Evolutionary conservation across 306 rosid species (phyloP).

Genomic region (Fagus crenata): DNA sequence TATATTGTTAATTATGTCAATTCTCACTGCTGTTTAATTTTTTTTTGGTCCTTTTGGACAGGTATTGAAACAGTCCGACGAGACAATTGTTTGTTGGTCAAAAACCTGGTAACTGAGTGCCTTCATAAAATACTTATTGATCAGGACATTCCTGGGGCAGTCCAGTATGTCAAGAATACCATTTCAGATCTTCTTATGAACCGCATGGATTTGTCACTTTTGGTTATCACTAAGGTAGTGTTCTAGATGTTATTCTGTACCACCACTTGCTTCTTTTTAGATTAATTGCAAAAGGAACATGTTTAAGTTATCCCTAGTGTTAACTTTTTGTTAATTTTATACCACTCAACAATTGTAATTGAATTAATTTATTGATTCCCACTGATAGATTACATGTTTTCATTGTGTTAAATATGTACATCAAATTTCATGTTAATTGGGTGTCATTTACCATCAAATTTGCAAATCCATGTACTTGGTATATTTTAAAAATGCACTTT

Average conservation of each 20-base stretch:
- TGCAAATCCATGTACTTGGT: too few relatives aligned
- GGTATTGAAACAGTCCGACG: conserved; percentile 97
- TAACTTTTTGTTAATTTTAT: too few relatives aligned
- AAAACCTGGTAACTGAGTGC: conserved; percentile 91
- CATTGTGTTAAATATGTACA: too few relatives aligned
- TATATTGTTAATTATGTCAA: conserved; percentile 14
- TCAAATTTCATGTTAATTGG: too few relatives aligned
- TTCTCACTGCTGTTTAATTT: conserved; percentile 13
- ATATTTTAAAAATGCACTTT: too few relatives aligned
- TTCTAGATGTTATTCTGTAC: conserved; percentile 3
- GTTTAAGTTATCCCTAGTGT: too few relatives aligned
- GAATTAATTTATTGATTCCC: too few relatives aligned
- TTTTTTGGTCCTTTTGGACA: conserved; percentile 30
- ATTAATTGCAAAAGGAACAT: background rate
- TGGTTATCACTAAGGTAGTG: conserved; percentile 89
- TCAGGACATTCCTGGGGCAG: conserved; percentile 89
- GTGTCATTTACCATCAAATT: too few relatives aligned
- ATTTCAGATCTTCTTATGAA: conserved; percentile 98
- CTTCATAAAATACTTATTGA: conserved; percentile 84
- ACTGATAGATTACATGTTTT: too few relatives aligned
- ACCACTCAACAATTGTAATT: too few relatives aligned
- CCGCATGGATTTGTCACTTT: conserved; percentile 93
- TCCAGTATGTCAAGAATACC: conserved; percentile 84
- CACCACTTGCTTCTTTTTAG: conserved; percentile 21
- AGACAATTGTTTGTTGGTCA: conserved; percentile 95